Evolutionary conservation across 192 early-diverging fungal genomes (phyloP).

Genomic region (Linnemannia hyalina): DNA sequence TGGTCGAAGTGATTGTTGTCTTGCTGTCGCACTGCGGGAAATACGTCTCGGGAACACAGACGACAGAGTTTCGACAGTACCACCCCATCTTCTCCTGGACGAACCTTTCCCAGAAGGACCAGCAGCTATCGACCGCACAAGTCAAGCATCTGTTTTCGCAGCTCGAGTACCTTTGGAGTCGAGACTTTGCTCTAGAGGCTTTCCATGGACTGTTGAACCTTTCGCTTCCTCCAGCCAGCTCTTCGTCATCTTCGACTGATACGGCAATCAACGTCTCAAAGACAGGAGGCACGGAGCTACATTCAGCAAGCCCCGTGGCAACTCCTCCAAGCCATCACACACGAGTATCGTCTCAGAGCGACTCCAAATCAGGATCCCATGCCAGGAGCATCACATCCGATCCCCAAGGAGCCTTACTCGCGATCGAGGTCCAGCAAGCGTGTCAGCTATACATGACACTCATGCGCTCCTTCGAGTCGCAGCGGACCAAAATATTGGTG

Average conservation of each 20-base stretch:
- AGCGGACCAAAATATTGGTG: slow-evolving; percentile 63
- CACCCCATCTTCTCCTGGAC: slow-evolving; percentile 49
- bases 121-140: slow-evolving; percentile 31
- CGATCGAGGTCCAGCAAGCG: slow-evolving; percentile 60
- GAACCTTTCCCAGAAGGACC: slow-evolving; percentile 32
- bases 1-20: slow-evolving; percentile 32
- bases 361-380: not conserved
- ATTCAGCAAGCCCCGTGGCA: not conserved
- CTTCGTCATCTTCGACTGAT: not conserved
- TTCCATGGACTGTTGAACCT: slow-evolving; percentile 21
- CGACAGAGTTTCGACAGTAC: slow-evolving; percentile 39
- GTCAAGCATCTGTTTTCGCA: slow-evolving; percentile 35
- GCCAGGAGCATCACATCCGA: slow-evolving; percentile 14
- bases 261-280: not conserved
- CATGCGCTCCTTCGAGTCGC: slow-evolving; percentile 53
- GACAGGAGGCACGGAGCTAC: not conserved
- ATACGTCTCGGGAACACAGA: slow-evolving; percentile 37
- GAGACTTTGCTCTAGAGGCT: slow-evolving; percentile 37
- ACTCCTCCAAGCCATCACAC: not conserved
- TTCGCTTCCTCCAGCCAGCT: slow-evolving; percentile 5
- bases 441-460: slow-evolving; percentile 59
- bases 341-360: not conserved
- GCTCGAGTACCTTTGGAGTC: slow-evolving; percentile 39
- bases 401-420: slow-evolving; percentile 41
- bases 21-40: slow-evolving; percentile 36